These are phyloP conservation scores for Erodium maritimum DNA, from an alignment of 345 rosid species.

Conservation along the genomic window DNA sequence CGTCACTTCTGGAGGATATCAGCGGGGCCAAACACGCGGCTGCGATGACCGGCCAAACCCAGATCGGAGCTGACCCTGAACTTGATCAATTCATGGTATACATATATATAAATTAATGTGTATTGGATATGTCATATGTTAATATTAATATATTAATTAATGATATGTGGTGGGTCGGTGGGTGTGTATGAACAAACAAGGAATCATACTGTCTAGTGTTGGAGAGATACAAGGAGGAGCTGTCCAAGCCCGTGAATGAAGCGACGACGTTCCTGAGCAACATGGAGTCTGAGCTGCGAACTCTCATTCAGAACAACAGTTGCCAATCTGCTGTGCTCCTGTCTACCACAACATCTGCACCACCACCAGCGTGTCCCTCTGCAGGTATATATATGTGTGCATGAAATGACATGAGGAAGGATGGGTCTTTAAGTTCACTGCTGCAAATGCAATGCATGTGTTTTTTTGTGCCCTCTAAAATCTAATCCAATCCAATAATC, in stretches of 20 bases:
- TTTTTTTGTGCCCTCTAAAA: too few relatives aligned
- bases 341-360: too few relatives aligned
- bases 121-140: not conserved
- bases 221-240: constrained; percentile 44
- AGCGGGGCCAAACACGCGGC: constrained; percentile 18
- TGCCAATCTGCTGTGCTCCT: too few relatives aligned
- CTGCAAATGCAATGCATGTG: too few relatives aligned
- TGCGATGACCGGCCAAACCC: constrained; percentile 11
- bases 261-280: constrained; percentile 38
- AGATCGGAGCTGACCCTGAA: constrained; percentile 52
- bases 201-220: constrained; percentile 51
- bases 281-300: constrained; percentile 60
- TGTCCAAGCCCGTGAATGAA: constrained; percentile 50
- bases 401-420: too few relatives aligned
- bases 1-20: constrained; percentile 37
- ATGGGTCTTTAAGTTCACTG: too few relatives aligned
- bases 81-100: constrained; percentile 61
- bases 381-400: too few relatives aligned
- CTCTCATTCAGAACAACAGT: too few relatives aligned
- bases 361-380: too few relatives aligned
- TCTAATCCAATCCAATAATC: too few relatives aligned
- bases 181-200: constrained; percentile 14
- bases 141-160: too few relatives aligned
- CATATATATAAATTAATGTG: not conserved
- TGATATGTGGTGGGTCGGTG: too few relatives aligned